Evolutionary conservation across 352 stramenopile genomes (phyloP).

Genomic region (Blastocystis sp.): DNA sequence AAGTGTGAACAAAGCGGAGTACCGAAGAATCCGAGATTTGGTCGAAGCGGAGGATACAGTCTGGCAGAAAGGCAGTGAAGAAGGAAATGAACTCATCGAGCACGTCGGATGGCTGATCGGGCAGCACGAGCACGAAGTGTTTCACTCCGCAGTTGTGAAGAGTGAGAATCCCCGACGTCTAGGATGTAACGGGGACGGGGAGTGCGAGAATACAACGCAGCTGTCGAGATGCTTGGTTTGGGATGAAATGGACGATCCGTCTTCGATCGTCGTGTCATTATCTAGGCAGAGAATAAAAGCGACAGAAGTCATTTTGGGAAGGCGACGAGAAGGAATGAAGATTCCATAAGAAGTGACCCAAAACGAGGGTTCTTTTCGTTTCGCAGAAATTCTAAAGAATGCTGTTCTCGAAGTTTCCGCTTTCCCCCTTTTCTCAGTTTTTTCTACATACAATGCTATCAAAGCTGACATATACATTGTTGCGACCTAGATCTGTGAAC

Average conservation of each 20-base stretch:
- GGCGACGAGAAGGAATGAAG: neutral
- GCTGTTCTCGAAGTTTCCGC: slow-evolving; percentile 29
- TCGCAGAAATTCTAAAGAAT: slow-evolving; percentile 3
- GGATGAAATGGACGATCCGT: neutral
- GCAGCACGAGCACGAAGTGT: neutral
- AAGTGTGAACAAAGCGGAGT: neutral
- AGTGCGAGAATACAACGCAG: neutral
- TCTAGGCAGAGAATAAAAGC: slow-evolving; percentile 54
- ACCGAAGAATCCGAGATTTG: slow-evolving; percentile 4
- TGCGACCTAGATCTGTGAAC: slow-evolving; percentile 2
- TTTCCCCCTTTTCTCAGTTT: neutral
- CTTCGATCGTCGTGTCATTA: neutral
- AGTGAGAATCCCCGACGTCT: slow-evolving; percentile 15
- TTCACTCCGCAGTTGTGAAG: neutral
- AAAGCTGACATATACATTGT: neutral
- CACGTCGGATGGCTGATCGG: neutral
- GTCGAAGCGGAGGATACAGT: neutral
- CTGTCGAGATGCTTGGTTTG: neutral
- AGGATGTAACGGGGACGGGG: neutral
- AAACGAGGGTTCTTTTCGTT: slow-evolving; percentile 22
- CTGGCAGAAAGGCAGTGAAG: neutral
- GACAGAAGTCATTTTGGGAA: slow-evolving; percentile 39
- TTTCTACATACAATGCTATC: slow-evolving; percentile 53
- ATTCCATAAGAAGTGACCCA: slow-evolving; percentile 9
- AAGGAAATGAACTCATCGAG: neutral